phyloP scores from a whole-genome alignment of 2,329 filamentous ascomycete genomes.

The Diaporthe citriasiana region DNA sequence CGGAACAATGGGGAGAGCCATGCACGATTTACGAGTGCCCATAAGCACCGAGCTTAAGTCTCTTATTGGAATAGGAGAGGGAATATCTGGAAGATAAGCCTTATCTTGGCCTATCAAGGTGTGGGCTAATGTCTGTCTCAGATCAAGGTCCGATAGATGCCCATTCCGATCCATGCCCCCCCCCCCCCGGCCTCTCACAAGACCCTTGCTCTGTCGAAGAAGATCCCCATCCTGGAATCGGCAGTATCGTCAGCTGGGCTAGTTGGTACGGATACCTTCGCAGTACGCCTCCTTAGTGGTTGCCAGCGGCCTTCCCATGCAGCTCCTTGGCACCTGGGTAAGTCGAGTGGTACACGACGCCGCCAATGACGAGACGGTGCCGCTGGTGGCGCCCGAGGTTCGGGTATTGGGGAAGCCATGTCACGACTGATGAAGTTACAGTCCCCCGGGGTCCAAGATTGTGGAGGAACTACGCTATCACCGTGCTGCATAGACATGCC shows the following conservation, averaged over 20 bases:
- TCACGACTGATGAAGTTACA: not conserved
- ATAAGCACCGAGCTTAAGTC: not conserved
- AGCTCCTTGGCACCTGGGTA: not conserved
- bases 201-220: not conserved
- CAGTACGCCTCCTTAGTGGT: not conserved
- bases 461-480: slow-evolving; percentile 6
- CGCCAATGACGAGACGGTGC: not conserved
- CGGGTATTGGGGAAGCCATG: not conserved
- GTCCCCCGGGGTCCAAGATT: not conserved
- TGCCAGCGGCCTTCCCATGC: not conserved
- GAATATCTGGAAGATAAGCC: slow-evolving; percentile 29
- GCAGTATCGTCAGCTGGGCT: not conserved
- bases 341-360: slow-evolving; percentile 12
- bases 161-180: slow-evolving; percentile 1
- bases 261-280: not conserved
- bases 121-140: not conserved
- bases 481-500: not conserved
- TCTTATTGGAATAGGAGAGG: not conserved
- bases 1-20: not conserved
- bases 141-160: not conserved
- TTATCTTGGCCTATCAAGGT: slow-evolving; percentile 41
- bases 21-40: not conserved
- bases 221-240: not conserved
- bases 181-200: too few relatives aligned
- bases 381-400: not conserved